Evolutionary conservation across 2,329 filamentous ascomycete species (phyloP), one percentile per base, ranked within the genome.

Genomic region (Fusarium virguliforme): DNA sequence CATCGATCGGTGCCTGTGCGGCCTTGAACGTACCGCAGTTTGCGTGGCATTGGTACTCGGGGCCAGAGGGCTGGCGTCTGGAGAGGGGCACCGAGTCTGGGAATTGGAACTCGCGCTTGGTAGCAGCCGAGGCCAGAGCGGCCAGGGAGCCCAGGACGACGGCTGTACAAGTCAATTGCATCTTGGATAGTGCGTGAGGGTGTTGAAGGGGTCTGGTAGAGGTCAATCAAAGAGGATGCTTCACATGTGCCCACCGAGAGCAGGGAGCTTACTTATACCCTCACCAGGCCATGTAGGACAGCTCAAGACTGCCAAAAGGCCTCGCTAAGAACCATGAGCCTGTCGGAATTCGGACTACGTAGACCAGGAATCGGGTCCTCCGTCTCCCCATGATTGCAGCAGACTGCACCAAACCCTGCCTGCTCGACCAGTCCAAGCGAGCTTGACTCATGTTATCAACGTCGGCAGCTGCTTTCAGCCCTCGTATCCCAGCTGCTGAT

Each of bases 31-130:
- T 78, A 86, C 85, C 85, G 78, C 85, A 87, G 75, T 83, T 83
- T 70, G 83, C 81, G 69, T 87, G 85, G 76, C 86, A 88, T 43
- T 85, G 78, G 72, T 83, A 86, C 7, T 77, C 67, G 6, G 83
- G 79, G 2, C 73, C 77, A 2, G 65, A 66, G 6, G 81, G 81
- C 72, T 85, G 83, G n/a, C 84, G 83, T 71, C 79, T 81, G 58
- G 80, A 63, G n/a, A 85, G 71, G n/a, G 75, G 74, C 34, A 80
- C 76, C 15, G 65, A 56, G 41, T 72, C 77, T 15, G 75, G 78
- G 69, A 77, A 79, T 57, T 75, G 65, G 68, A 77, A 76, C 41
- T 65, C 74, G 26, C 65, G 53, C 35, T 62, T 59, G 12, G 62
- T 55, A 12, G 48, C 40, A 50, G 72, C 76, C 6, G 68, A 61